Evolutionary conservation across 176 grass and related monocot genomes (phyloP), one percentile per base, ranked within the genome.

Genomic region (Eremochloa ophiuroides): DNA sequence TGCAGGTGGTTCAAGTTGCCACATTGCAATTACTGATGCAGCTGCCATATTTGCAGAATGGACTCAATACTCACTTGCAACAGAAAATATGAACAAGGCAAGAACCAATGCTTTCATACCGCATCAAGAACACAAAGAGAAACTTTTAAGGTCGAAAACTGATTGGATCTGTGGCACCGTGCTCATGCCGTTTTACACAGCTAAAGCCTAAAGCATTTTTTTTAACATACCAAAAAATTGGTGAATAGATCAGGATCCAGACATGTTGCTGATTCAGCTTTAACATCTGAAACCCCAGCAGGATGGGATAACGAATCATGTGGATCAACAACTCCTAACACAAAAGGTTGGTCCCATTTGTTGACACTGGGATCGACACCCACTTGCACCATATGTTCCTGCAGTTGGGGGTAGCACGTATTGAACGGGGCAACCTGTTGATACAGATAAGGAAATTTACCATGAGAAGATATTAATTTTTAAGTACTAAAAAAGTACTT

Each of bases 381-480:
- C 70, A 89, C 91, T 93, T 99, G 91, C 8, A 18, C 46, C 83
- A 99, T 30, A 79, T 99, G 96, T 64, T 93, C 86, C 58, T 70
- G 82, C 74, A 99, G 78, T 80, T 91, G 89, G 30, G 92, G 85
- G 86, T 99, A 95, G 79, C 88, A 88, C 3, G 96, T 95, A 91
- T 99, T 99, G 82, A 99, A 99, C 80, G 96, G 96, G 74, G 93
- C 96, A 86, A 99, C 93, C 96, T 95, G 87, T 87, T 76, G 69
- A 73, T 65, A 84, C 26, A 71, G 37, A 53, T 85, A 88, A 80
- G 63, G 18, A 85, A 66, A 59, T 46, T 85, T 41, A 53, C 22
- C 42, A 25, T 41, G 30, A 71, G 15, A 28, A 51, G 50, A 43
- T 35, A 22, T 35, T 43, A 31, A 70, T 35, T 29, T 33, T 33